Percentiles rank a stretch among this genome's conserved stretches.
phyloP scores from a whole-genome alignment of 805 yeast species.

The Blastobotrys parvus region DNA sequence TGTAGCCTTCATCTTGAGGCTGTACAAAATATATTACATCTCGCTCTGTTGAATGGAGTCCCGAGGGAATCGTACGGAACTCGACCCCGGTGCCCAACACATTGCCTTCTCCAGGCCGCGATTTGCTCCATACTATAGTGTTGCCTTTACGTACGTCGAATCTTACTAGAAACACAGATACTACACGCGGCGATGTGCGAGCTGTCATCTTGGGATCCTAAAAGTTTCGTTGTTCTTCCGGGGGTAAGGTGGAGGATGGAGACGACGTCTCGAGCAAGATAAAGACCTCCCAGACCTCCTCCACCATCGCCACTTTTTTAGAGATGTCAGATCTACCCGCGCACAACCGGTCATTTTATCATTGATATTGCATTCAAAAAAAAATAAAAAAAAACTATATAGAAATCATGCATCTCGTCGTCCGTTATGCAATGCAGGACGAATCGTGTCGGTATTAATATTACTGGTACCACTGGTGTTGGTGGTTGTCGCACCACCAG shows the following conservation, averaged over 20 bases:
- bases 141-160: slow-evolving; percentile 48
- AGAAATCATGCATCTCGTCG: not conserved
- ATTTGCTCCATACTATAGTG: slow-evolving; percentile 37
- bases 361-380: not conserved
- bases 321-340: too few species aligned
- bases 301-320: too few species aligned
- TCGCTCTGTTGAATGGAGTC: slow-evolving; percentile 43
- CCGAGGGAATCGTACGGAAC: slow-evolving; percentile 61
- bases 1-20: slow-evolving; percentile 20
- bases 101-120: slow-evolving; percentile 4
- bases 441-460: too few species aligned
- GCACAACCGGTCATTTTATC: too few species aligned
- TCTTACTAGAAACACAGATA: slow-evolving; percentile 38
- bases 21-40: slow-evolving; percentile 51
- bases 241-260: too few species aligned
- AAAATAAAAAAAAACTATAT: not conserved
- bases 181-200: slow-evolving; percentile 1
- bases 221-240: not conserved
- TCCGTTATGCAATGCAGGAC: slow-evolving; percentile 11
- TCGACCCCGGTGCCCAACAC: slow-evolving; percentile 38
- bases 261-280: too few species aligned
- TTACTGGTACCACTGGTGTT: too few species aligned
- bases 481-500: not conserved
- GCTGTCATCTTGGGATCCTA: not conserved
- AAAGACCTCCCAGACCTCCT: too few species aligned